Evolutionary conservation across 2,329 filamentous ascomycete species (phyloP).

Genomic region (Paraphoma sp.): DNA sequence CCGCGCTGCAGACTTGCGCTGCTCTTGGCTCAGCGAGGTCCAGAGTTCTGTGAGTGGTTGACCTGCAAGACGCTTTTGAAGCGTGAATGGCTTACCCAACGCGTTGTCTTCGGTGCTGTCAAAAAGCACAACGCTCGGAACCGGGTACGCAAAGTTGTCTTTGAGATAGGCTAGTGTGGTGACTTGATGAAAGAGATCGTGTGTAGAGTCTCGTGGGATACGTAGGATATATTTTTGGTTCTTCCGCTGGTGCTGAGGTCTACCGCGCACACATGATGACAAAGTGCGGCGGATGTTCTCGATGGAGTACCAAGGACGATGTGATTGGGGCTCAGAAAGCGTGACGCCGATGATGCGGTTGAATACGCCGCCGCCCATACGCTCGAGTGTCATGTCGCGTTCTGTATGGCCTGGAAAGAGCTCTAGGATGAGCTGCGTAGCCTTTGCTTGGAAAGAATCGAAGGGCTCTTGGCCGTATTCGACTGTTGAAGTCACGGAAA

Average conservation of each 20-base stretch:
- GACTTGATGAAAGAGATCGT: background rate
- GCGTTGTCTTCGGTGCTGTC: conserved; percentile 1
- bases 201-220: background rate
- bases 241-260: background rate
- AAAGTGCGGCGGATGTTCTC: background rate
- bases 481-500: conserved; percentile 2
- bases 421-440: background rate
- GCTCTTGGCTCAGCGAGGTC: conserved; percentile 6
- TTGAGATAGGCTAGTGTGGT: background rate
- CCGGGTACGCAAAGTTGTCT: background rate
- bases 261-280: background rate
- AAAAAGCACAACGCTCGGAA: background rate
- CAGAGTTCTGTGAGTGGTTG: conserved; percentile 1
- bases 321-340: background rate
- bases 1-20: conserved; percentile 8
- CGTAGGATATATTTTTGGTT: background rate
- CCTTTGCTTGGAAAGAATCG: background rate
- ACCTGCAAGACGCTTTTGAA: conserved; percentile 20
- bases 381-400: background rate
- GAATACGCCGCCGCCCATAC: conserved; percentile 2
- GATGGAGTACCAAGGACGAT: background rate
- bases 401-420: background rate
- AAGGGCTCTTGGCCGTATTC: conserved; percentile 3
- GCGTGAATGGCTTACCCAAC: conserved; percentile 10
- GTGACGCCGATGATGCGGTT: conserved; percentile 2